phyloP scores from a whole-genome alignment of 495 filamentous ascomycete species.

The Pseudotulostoma volvatum region DNA sequence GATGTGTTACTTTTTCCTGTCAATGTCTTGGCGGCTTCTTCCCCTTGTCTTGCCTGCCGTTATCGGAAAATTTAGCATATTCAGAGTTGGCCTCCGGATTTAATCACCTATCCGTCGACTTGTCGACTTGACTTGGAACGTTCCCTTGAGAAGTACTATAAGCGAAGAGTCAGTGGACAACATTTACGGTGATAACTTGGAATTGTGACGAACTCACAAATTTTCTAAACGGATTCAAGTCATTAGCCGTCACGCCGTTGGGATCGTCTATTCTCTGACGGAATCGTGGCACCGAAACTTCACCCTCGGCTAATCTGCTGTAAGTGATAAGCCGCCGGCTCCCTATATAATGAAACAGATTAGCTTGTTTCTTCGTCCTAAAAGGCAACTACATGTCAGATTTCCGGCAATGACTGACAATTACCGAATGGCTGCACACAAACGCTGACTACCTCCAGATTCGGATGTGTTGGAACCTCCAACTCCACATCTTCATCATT shows the following conservation, averaged over 20 bases:
- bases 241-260: slow-evolving; percentile 42
- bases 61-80: too few species aligned
- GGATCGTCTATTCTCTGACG: slow-evolving; percentile 22
- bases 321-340: slow-evolving; percentile 79
- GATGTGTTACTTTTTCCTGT: background rate
- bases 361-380: too few species aligned
- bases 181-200: background rate
- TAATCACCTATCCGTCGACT: too few species aligned
- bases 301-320: slow-evolving; percentile 45
- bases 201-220: slow-evolving; percentile 16
- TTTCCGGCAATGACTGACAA: slow-evolving; percentile 36
- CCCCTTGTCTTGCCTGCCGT: too few species aligned
- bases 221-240: slow-evolving; percentile 66
- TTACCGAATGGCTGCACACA: slow-evolving; percentile 78
- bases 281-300: slow-evolving; percentile 27
- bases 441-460: slow-evolving; percentile 56
- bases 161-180: background rate
- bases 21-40: background rate
- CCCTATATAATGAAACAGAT: slow-evolving; percentile 34
- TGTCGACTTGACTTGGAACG: background rate
- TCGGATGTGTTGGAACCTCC: slow-evolving; percentile 58
- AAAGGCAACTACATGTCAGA: slow-evolving; percentile 5
- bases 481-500: slow-evolving; percentile 63
- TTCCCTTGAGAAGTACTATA: slow-evolving; percentile 7
- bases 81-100: too few species aligned